These are phyloP conservation scores for Oryza meyeriana DNA, from an alignment of 176 grass and related monocot species.

Conservation along the genomic window DNA sequence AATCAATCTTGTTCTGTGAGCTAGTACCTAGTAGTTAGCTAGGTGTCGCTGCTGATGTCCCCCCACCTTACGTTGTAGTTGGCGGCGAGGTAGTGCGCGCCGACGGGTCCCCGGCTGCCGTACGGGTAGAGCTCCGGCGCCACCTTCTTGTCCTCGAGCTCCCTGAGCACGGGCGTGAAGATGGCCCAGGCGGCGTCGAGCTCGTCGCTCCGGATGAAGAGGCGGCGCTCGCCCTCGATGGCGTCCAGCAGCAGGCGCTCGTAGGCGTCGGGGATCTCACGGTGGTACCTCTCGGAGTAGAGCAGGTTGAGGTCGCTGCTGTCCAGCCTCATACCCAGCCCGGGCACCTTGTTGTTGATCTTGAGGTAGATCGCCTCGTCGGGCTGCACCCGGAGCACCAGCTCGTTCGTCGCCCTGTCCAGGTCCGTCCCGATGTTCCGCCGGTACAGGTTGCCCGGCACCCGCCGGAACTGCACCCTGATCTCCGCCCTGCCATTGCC, in stretches of 20 bases:
- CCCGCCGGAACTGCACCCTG: constrained; percentile 90
- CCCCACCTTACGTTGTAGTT: constrained; percentile 84
- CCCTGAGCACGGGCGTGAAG: constrained; percentile 76
- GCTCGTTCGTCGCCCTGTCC: constrained; percentile 81
- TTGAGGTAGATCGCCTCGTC: constrained; percentile 97
- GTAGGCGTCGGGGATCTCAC: constrained; percentile 92
- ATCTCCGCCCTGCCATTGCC: constrained; percentile 68
- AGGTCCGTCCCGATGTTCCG: constrained; percentile 46
- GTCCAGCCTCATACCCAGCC: constrained; percentile 83
- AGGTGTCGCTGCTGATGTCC: constrained; percentile 59
- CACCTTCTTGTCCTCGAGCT: constrained; percentile 61
- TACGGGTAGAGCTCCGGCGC: constrained; percentile 92
- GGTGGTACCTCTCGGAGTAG: constrained; percentile 60
- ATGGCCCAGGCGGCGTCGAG: constrained; percentile 88
- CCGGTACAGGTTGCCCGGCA: constrained; percentile 86
- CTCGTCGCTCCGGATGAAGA: constrained; percentile 96
- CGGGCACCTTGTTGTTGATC: constrained; percentile 92
- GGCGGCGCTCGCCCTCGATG: constrained; percentile 75
- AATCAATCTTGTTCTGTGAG: too few relatives aligned
- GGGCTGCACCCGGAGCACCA: constrained; percentile 84
- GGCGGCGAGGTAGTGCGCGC: constrained; percentile 87
- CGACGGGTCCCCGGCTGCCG: constrained; percentile 83
- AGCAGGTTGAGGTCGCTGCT: constrained; percentile 82
- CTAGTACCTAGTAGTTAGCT: too few relatives aligned
- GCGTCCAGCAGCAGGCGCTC: constrained; percentile 88